Percentiles rank a stretch among this genome's conserved stretches.
These are phyloP conservation scores for Epichloe uncinata DNA, from an alignment of 2,329 filamentous ascomycete species.

Conservation along the genomic window DNA sequence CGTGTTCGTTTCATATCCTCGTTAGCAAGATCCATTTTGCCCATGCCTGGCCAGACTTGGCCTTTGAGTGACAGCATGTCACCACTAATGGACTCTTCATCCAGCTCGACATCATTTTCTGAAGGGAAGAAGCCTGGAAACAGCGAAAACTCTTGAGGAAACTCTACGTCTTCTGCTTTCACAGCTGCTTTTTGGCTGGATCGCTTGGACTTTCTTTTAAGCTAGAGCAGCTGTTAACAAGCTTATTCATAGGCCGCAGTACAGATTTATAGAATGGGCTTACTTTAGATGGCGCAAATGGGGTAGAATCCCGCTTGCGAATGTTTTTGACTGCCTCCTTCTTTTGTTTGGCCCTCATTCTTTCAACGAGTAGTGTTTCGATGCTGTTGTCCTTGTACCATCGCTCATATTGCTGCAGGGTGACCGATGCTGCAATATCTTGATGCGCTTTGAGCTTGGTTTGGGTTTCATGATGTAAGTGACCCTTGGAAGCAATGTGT, in stretches of 20 bases:
- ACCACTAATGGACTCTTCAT: constrained; percentile 13
- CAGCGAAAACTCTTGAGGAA: constrained; percentile 13
- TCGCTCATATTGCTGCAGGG: constrained; percentile 55
- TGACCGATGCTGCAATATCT: constrained; percentile 48
- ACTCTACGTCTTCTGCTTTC: constrained; percentile 18
- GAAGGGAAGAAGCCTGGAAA: constrained; percentile 17
- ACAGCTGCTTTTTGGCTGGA: constrained; percentile 9
- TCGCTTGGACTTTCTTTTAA: constrained; percentile 19
- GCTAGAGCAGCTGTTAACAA: constrained; percentile 5
- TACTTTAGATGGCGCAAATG: constrained; percentile 13
- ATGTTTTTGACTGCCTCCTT: constrained; percentile 46
- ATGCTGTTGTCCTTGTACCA: constrained; percentile 69
- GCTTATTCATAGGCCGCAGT: neutral
- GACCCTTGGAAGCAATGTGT: constrained; percentile 85
- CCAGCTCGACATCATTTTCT: constrained; percentile 17
- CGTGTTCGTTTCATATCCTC: constrained; percentile 58
- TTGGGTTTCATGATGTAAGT: constrained; percentile 73
- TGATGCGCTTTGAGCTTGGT: constrained; percentile 58
- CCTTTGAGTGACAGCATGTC: constrained; percentile 47
- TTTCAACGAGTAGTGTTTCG: constrained; percentile 59
- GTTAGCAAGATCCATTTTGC: constrained; percentile 67
- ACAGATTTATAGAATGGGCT: neutral
- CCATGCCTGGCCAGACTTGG: constrained; percentile 64
- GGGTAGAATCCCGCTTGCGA: constrained; percentile 17
- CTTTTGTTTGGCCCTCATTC: constrained; percentile 63